These are phyloP conservation scores for Candida tibetensis DNA, from an alignment of 805 yeast genomes.

Conservation along the genomic window DNA sequence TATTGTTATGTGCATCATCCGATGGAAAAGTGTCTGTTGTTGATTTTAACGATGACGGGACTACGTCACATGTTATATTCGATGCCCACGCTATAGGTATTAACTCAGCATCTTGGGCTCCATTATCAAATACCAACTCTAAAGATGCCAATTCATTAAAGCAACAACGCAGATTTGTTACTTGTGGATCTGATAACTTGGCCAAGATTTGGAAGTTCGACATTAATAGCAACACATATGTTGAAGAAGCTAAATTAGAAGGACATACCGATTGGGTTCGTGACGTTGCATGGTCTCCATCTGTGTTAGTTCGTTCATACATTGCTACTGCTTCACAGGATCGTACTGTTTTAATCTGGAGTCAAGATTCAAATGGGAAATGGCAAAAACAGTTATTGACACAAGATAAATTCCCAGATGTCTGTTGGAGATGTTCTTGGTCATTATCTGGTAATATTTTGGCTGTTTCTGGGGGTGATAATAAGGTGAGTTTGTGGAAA, in stretches of 20 bases:
- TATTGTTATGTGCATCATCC: slow-evolving; percentile 83
- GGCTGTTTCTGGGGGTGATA: slow-evolving; percentile 96
- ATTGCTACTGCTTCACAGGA: slow-evolving; percentile 98
- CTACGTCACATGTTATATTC: slow-evolving; percentile 58
- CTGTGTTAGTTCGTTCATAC: slow-evolving; percentile 79
- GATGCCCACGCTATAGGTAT: slow-evolving; percentile 92
- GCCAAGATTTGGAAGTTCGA: slow-evolving; percentile 87
- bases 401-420: slow-evolving; percentile 88
- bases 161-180: slow-evolving; percentile 71
- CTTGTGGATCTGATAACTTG: slow-evolving; percentile 93
- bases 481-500: slow-evolving; percentile 94
- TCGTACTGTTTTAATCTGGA: slow-evolving; percentile 92
- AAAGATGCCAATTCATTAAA: slow-evolving; percentile 26
- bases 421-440: slow-evolving; percentile 98
- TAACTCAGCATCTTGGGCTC: slow-evolving; percentile 95
- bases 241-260: slow-evolving; percentile 70
- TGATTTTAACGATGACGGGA: slow-evolving; percentile 88
- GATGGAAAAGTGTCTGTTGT: slow-evolving; percentile 91
- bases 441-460: slow-evolving; percentile 91
- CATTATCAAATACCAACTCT: slow-evolving; percentile 39
- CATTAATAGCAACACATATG: slow-evolving; percentile 52
- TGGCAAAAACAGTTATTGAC: slow-evolving; percentile 83
- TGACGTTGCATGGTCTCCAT: slow-evolving; percentile 98
- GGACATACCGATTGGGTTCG: slow-evolving; percentile 99
- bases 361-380: slow-evolving; percentile 65